Evolutionary conservation across 306 rosid genomes (phyloP).

Genomic region (Astragalus membranaceus): DNA sequence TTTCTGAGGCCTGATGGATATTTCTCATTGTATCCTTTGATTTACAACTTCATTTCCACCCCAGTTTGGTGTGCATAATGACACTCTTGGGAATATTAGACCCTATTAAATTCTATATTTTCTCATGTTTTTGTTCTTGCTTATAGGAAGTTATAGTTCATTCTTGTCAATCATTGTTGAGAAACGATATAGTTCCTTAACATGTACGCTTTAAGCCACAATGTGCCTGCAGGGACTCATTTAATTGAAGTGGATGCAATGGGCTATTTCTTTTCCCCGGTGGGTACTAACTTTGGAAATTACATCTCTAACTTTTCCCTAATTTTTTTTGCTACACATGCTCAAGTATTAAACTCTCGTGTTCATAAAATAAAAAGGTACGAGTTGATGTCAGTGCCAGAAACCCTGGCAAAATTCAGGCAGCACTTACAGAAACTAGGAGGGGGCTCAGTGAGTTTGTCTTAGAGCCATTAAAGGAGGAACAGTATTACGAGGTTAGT

Average conservation of each 20-base stretch:
- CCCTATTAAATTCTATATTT: not conserved
- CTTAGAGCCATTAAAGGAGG: constrained; percentile 82
- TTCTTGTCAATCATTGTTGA: constrained; percentile 12
- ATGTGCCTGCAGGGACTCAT: constrained; percentile 95
- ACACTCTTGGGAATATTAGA: constrained; percentile 1
- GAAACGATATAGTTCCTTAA: constrained; percentile 41
- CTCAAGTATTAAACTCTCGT: constrained; percentile 2
- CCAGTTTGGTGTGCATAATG: constrained; percentile 9
- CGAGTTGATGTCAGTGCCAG: constrained; percentile 99
- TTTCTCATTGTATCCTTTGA: constrained; percentile 91
- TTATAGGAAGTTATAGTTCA: not conserved
- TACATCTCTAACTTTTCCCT: not conserved
- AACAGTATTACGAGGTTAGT: constrained; percentile 83
- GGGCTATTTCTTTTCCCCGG: constrained; percentile 91
- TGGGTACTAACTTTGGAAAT: constrained; percentile 31
- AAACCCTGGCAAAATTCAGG: constrained; percentile 95
- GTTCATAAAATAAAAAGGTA: constrained; percentile 44
- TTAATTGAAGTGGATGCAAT: constrained; percentile 86
- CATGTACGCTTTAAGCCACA: constrained; percentile 57
- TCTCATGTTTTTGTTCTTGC: not conserved
- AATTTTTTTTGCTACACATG: not conserved
- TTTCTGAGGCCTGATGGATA: constrained; percentile 90
- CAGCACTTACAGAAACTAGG: constrained; percentile 88
- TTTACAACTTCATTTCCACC: not conserved
- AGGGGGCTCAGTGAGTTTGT: constrained; percentile 71